These are phyloP conservation scores for Pleurozium schreberi DNA, from an alignment of 225 moss, liverwort and hornwort genomes.

Conservation along the genomic window DNA sequence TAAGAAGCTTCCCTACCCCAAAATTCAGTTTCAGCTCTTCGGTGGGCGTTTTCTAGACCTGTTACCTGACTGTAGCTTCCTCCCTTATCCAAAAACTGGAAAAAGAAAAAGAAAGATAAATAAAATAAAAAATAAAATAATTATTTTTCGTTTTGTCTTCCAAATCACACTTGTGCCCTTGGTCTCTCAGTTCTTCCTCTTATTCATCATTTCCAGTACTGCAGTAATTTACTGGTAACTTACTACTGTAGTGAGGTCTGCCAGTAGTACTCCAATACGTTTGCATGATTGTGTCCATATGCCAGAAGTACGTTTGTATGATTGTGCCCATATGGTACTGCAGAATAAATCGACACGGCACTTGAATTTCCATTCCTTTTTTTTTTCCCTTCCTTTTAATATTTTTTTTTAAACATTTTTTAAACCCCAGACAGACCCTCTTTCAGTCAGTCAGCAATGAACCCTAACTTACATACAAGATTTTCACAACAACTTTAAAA, in stretches of 20 bases:
- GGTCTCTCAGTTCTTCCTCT: background rate
- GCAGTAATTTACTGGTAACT: background rate
- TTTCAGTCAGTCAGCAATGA: background rate
- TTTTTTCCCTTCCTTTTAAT: accelerated
- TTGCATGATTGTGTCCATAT: background rate
- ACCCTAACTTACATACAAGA: background rate
- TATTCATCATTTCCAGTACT: background rate
- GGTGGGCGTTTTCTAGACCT: too few relatives aligned
- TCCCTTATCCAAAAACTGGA: too few relatives aligned
- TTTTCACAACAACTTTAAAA: background rate
- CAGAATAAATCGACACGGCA: background rate
- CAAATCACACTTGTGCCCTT: background rate
- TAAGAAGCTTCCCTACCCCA: too few relatives aligned
- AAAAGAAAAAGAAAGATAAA: background rate
- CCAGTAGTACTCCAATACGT: background rate
- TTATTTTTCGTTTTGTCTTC: background rate
- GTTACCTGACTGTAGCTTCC: too few relatives aligned
- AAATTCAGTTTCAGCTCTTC: too few relatives aligned
- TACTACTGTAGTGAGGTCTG: background rate
- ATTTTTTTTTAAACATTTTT: background rate
- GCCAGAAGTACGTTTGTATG: background rate
- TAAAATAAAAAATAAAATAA: too few relatives aligned
- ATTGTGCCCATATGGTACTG: background rate
- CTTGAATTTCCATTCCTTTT: background rate
- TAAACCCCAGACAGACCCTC: background rate